phyloP scores from a whole-genome alignment of 805 yeast genomes.

The Candida dajiaensis region DNA sequence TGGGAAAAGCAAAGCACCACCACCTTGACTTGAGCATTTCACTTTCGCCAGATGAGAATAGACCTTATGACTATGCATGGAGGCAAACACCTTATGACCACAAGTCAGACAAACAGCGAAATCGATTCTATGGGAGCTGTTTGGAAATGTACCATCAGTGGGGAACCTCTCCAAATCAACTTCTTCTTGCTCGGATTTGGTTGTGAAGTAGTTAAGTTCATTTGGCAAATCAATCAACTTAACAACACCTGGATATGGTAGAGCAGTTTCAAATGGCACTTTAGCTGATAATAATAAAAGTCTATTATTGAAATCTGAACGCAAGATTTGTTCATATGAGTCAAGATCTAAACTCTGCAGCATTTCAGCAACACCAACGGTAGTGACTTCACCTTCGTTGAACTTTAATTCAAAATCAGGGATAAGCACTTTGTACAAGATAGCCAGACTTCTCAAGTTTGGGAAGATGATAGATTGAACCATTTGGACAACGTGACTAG shows the following conservation, averaged over 20 bases:
- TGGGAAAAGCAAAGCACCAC: slow-evolving; percentile 32
- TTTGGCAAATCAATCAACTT: slow-evolving; percentile 48
- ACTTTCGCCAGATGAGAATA: slow-evolving; percentile 24
- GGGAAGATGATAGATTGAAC: slow-evolving; percentile 10
- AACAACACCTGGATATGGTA: slow-evolving; percentile 45
- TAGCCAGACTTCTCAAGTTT: slow-evolving; percentile 16
- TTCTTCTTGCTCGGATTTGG: slow-evolving; percentile 20
- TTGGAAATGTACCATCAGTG: slow-evolving; percentile 1
- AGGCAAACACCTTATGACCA: slow-evolving; percentile 34
- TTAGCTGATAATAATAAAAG: not conserved
- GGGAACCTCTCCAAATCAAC: slow-evolving; percentile 8
- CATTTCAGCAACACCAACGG: slow-evolving; percentile 8
- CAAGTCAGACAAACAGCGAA: slow-evolving; percentile 40
- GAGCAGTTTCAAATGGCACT: not conserved
- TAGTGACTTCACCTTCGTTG: not conserved
- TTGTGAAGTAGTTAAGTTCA: slow-evolving; percentile 34
- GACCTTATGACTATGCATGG: slow-evolving; percentile 27
- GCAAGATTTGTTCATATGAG: slow-evolving; percentile 3
- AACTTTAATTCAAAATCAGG: slow-evolving; percentile 10
- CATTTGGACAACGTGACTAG: slow-evolving; percentile 4
- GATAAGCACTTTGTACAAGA: slow-evolving; percentile 16
- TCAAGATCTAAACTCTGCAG: slow-evolving; percentile 9
- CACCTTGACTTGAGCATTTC: slow-evolving; percentile 20
- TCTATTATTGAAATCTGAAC: not conserved
- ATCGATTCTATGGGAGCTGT: slow-evolving; percentile 28